Base-by-base conservation (phyloP, 208 protist genomes). In the Wallacemonas sp. region DNA sequence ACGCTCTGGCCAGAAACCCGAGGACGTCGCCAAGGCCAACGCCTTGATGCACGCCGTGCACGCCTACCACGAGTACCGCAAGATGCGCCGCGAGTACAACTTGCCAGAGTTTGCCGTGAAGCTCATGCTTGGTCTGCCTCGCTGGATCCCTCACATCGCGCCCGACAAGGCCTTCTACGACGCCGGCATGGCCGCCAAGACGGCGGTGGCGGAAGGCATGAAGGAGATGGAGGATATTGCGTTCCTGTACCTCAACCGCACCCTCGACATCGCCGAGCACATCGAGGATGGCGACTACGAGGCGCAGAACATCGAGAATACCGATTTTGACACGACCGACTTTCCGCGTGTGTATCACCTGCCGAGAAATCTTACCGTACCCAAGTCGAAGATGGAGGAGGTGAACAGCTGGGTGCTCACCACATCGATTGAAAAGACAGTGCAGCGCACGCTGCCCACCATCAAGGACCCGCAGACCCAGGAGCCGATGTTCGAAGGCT, bases 121-220 rank as follows among this genome's bases (percentile, higher is more conserved):
- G 76, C 76, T 96, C 27, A 91, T 94, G 75, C 63, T 98, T 11
- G 80, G 90, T 8, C 80, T 98, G 39, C 88, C 96, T 11, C 87
- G 97, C 19, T 98, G 97, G 83, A 84, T 94, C 49, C 85, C 90
- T 6, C 70, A 82, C 44, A 73, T 99, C 34, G 79, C 97, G 0
- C 86, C 96, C 8, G 98, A 99, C 68, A 95, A 97, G 80, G 94
- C 94, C 0, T 99, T 98, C 77, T 99, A 97, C 82, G 95, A 99
- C 68, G 96, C 96, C 12, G 96, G 96, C 51, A 92, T 93, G 73
- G 93, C 90, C 1, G 88, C 89, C 28, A 96, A 90, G 73, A 75
- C 88, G 12, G 72, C 69, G 4, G 70, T 54, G 2, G 24, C 72
- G 19, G 34, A 14, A 12, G 51, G 51, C 9, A 34, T 58, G 51